phyloP scores from a whole-genome alignment of 345 rosid species.

The Rhodomyrtus tomentosa region DNA sequence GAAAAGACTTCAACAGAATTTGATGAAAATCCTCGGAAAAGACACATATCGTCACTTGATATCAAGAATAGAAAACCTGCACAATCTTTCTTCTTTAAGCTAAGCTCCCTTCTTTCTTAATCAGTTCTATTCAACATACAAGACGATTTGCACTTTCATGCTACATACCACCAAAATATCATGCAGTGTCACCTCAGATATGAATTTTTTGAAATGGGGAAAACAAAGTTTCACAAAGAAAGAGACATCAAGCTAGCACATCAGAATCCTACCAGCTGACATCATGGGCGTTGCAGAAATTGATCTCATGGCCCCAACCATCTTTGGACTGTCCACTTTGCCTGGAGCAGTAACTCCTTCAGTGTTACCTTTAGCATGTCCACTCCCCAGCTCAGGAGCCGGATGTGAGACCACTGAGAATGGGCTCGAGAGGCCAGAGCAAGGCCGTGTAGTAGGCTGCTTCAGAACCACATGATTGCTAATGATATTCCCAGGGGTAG shows the following conservation, averaged over 20 bases:
- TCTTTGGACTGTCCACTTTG: slow-evolving; percentile 25
- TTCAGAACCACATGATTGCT: slow-evolving; percentile 11
- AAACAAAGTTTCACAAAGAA: background rate
- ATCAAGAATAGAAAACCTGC: background rate
- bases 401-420: slow-evolving; percentile 47
- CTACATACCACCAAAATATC: background rate
- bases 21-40: background rate
- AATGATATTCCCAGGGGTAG: slow-evolving; percentile 12
- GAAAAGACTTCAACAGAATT: background rate
- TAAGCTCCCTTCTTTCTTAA: background rate
- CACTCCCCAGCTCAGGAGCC: slow-evolving; percentile 30
- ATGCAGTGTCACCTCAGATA: background rate
- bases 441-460: slow-evolving; percentile 22
- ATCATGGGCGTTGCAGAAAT: slow-evolving; percentile 23
- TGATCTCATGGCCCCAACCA: slow-evolving; percentile 15
- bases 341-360: slow-evolving; percentile 10
- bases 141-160: background rate
- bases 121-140: background rate
- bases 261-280: slow-evolving; percentile 40
- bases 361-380: slow-evolving; percentile 11
- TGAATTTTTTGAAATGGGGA: background rate
- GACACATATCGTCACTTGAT: background rate
- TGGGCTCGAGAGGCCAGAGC: slow-evolving; percentile 34
- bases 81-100: background rate
- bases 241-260: background rate